Evolutionary conservation across 2,329 filamentous ascomycete genomes (phyloP), one percentile per base, ranked within the genome.

Genomic region (Microdochium paspali): DNA sequence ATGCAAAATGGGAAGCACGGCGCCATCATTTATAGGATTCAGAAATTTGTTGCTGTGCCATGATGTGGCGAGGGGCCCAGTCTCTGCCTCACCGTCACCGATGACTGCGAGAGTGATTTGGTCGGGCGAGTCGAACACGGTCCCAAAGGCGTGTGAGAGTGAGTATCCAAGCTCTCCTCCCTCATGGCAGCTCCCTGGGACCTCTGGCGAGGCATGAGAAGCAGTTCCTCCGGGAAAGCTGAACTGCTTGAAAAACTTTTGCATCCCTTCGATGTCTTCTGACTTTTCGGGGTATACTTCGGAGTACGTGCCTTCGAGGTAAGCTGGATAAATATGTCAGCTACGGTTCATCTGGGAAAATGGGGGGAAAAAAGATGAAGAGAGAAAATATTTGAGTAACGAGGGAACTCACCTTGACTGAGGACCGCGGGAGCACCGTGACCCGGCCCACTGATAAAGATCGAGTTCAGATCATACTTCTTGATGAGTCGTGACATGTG

Each of bases 41-140:
- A 90, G 73, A 66, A 89, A 90, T 63, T 90, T 90, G 59, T 77
- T 90, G 65, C 82, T 85, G 66, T 90, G 86, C 86, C 86, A 90
- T 48, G 82, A 82, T 1, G 86, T 87, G 24, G 86, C 86, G 43
- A 90, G 69, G 18, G 86, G 86, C 0, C 86, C 86, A 1, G 86
- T 90, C 68, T 90, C 86, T n/a, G 84, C 76, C 65, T 90, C 86
- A 48, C 86, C 86, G 56, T 90, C 86, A 47, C 86, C 86, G 10
- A 90, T 85, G 73, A 90, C 85, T 26, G 84, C 87, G 50, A 90
- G 58, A 6, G 85, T 78, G 59, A 90, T 90, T 47, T 90, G 71
- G 53, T 87, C 64, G 0, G 86, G 86, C 60, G 89, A 69, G 58
- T 90, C 86, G 52, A 82, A 90, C 45, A 90, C 85, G 7, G 81